Percentiles rank a stretch among this genome's conserved stretches.
phyloP scores from a whole-genome alignment of 179 eudicot species.

The Dionaea muscipula region DNA sequence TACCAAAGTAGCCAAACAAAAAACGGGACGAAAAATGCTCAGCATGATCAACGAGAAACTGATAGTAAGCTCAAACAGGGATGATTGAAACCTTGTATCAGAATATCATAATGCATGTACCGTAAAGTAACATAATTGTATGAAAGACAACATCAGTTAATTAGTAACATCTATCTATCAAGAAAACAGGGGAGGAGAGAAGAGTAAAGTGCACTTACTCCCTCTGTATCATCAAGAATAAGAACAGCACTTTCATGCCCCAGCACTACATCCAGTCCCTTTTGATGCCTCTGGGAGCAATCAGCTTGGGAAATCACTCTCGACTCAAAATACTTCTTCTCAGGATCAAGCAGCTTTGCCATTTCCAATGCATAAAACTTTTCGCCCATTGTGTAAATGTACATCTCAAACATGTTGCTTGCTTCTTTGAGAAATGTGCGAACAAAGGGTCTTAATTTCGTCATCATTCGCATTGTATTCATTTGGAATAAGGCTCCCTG shows the following conservation, averaged over 20 bases:
- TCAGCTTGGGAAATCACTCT: conserved; percentile 78
- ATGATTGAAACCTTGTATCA: too few species aligned
- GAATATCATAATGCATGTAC: too few species aligned
- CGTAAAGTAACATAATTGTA: not conserved
- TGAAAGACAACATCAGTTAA: not conserved
- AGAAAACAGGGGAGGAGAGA: not conserved
- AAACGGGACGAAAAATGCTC: too few species aligned
- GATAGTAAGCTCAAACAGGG: too few species aligned
- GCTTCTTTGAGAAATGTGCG: conserved; percentile 71
- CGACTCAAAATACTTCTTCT: conserved; percentile 44
- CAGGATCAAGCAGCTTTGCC: conserved; percentile 82
- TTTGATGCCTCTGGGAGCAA: conserved; percentile 66
- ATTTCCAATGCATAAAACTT: conserved; percentile 66
- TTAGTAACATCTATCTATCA: not conserved
- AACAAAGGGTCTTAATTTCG: conserved; percentile 91
- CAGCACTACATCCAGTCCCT: conserved; percentile 83
- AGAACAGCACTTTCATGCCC: conserved; percentile 79
- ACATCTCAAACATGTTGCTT: conserved; percentile 73
- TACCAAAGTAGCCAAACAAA: too few species aligned
- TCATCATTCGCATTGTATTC: conserved; percentile 69
- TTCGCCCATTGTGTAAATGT: conserved; percentile 94
- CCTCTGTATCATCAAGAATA: conserved; percentile 90
- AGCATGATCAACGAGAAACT: too few species aligned
- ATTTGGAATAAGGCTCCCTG: conserved; percentile 59
- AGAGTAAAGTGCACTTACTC: conserved; percentile 28